Base-by-base conservation (phyloP, 768 basidiomycete species). In the Myochromella boudieri region DNA sequence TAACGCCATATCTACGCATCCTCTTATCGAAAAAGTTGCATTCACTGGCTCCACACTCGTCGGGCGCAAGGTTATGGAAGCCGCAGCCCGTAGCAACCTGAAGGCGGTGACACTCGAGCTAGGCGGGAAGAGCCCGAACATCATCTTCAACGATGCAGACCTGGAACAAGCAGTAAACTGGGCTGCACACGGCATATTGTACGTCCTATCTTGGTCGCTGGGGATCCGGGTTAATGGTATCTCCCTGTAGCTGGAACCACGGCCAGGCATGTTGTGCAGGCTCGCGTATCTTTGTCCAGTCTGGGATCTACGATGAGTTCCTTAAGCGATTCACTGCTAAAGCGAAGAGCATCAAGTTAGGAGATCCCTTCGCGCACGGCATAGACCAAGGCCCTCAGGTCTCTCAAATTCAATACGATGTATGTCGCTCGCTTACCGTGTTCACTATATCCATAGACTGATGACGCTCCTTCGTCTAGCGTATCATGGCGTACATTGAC, bases 261-360 rank as follows among this genome's bases (percentile, higher is more conserved):
- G 89, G 91, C 15, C 92, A 95, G 68, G 74, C 77, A n/a, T 95
- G 92, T 68, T 82, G 81, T 56, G 91, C 91, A 7, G 88, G 91
- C 8, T 86, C 91, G 7, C 81, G 94, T 39, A 86, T 95, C 50
- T 93, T 80, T 59, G 90, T 95, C 4, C 92, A 95, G 57, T 75
- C 77, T 38, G 68, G 71, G 3, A 82, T 94, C 55, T 94, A 94
- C 65, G 89, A 92, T 63, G 67, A 83, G 58, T 94, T 95, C 75
- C 65, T 93, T 33, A 60, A 70, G 44, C 70, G 64, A 45, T 86
- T 93, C 66, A 76, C 77, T 1, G 76, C 66, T 21, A 73, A 77
- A 62, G 71, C 84, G 39, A 66, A 69, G 59, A 46, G 60, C 0
- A 67, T 87, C 63, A 80, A 80, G 62, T 65, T 89, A 44, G 91